phyloP scores from a whole-genome alignment of 2,329 filamentous ascomycete genomes.

The Microascus cirrosus region DNA sequence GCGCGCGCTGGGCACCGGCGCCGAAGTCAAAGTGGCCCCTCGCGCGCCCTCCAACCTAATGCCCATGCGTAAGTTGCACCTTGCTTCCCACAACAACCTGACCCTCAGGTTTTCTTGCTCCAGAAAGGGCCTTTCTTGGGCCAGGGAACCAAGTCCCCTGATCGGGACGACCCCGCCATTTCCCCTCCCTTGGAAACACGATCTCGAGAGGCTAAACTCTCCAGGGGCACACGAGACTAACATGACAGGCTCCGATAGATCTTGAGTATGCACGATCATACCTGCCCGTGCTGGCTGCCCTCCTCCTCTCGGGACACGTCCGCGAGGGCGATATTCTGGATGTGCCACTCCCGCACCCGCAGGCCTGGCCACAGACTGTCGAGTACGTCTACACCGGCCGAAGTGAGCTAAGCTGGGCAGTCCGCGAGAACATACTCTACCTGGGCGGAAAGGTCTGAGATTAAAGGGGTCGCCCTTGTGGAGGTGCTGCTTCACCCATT shows the following conservation, averaged over 20 bases:
- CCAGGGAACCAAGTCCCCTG: background rate
- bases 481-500: too few relatives aligned
- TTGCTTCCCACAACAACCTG: slow-evolving; percentile 5
- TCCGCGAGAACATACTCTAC: slow-evolving; percentile 41
- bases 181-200: background rate
- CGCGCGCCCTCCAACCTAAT: slow-evolving; percentile 18
- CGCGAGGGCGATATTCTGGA: slow-evolving; percentile 41
- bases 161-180: background rate
- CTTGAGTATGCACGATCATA: slow-evolving; percentile 32
- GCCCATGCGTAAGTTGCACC: slow-evolving; percentile 32
- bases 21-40: background rate
- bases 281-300: slow-evolving; percentile 40
- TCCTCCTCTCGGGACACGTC: slow-evolving; percentile 43
- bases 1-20: background rate
- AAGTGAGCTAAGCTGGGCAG: slow-evolving; percentile 29
- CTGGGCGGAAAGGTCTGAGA: slow-evolving; percentile 35
- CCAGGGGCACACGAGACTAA: slow-evolving; percentile 1
- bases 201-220: background rate
- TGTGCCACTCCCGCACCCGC: slow-evolving; percentile 44
- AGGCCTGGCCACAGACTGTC: slow-evolving; percentile 44
- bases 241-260: slow-evolving; percentile 19
- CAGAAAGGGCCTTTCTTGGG: background rate
- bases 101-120: background rate
- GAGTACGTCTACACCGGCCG: slow-evolving; percentile 42
- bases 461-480: background rate